Base-by-base conservation (phyloP, 2,329 filamentous ascomycete species). In the Dryadomyces quercivorus region DNA sequence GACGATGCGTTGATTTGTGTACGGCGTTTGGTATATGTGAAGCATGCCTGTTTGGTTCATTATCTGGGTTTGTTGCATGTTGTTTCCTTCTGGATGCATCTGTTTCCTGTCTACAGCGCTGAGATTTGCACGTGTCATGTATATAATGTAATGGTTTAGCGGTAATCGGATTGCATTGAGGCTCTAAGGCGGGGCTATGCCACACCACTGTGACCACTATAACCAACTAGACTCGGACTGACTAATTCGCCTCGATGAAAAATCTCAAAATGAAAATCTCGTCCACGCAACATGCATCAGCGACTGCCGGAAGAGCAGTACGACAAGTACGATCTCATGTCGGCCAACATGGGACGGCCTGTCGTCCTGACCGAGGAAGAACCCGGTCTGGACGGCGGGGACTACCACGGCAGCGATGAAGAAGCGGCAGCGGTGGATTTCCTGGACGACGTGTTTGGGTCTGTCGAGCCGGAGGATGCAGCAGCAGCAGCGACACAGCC, bases 361-460 rank as follows among this genome's bases (percentile, higher is more conserved):
- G 47, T 15, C 44, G 42, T 42, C 16, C 21, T 2, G 38, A 5
- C 42, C 2, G 42, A 44, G 4, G 42, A 44, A 9, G 42, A n/a
- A 18, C 3, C 16, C 2, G 55, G 31, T 7, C 16, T n/a, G 7
- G 20, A 31, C 18, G 18, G 13, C 5, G 22, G 46, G 7, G 36
- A 38, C n/a, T 34, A 22, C 16, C 31, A 45, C 36, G 42, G 42
- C 31, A 40, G 43, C 16, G 45, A 48, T 18, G 15, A 22, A 5
- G 46, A 16, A 26, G 50, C 1, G 18, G 53, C 9, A 22, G 20
- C 26, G 12, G 42, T 31, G 15, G 59, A 59, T 18, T 22, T 60
- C 0, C 47, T 62, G 31, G 61, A 60, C 50, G 61, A 62, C 43
- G 57, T 62, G 1, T 62, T 62, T 56, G 61, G 59, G 5, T 26